These are phyloP conservation scores for Monilinia polystroma DNA, from an alignment of 2,329 filamentous ascomycete species.

Conservation along the genomic window DNA sequence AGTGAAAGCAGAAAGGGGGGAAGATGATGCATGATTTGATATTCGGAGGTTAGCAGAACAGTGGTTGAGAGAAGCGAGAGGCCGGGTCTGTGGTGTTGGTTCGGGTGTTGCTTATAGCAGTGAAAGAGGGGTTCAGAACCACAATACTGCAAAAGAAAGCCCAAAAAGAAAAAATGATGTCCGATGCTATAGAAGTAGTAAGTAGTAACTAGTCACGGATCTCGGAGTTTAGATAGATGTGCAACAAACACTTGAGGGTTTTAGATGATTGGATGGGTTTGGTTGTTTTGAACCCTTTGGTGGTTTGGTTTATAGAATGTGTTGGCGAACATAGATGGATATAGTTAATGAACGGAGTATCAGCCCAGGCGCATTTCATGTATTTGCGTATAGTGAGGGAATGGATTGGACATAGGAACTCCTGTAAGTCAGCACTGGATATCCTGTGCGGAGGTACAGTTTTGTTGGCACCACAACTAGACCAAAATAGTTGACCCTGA, in stretches of 20 bases:
- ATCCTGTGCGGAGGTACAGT: background rate
- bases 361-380: too few relatives aligned
- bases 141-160: background rate
- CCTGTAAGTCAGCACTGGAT: background rate
- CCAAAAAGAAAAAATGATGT: background rate
- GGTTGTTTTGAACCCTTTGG: background rate
- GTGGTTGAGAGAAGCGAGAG: background rate
- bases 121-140: background rate
- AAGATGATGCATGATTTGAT: background rate
- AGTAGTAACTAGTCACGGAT: background rate
- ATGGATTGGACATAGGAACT: background rate
- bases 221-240: constrained; percentile 8
- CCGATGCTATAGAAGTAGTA: background rate
- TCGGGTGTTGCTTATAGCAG: background rate
- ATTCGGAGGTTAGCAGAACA: background rate
- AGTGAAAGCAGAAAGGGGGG: too few relatives aligned
- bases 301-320: background rate
- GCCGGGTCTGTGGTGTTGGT: background rate
- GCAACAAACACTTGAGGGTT: background rate
- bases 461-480: background rate
- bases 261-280: background rate
- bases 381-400: background rate
- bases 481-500: background rate
- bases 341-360: background rate
- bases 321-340: background rate